These are phyloP conservation scores for Exophiala calicioides DNA, from an alignment of 2,329 filamentous ascomycete species.

Conservation along the genomic window DNA sequence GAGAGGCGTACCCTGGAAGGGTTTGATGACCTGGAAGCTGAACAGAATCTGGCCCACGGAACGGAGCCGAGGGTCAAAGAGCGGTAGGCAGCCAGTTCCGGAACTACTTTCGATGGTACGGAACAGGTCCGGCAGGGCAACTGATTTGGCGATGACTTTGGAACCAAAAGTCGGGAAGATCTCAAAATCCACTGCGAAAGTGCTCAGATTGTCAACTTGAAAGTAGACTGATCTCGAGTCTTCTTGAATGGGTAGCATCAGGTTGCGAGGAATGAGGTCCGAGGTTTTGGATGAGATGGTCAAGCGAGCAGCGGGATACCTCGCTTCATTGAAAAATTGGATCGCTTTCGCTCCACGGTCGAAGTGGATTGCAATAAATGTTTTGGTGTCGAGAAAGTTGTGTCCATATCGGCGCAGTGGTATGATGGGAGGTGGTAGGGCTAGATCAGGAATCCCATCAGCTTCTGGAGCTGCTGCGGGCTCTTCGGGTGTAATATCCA, in stretches of 20 bases:
- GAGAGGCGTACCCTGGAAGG: slow-evolving; percentile 85
- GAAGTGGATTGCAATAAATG: slow-evolving; percentile 90
- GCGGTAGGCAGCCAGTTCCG: slow-evolving; percentile 77
- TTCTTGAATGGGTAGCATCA: slow-evolving; percentile 93
- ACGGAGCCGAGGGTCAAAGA: slow-evolving; percentile 88
- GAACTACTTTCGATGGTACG: slow-evolving; percentile 72
- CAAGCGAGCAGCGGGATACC: slow-evolving; percentile 90
- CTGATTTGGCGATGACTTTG: slow-evolving; percentile 94
- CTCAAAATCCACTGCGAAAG: slow-evolving; percentile 94
- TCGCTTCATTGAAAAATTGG: slow-evolving; percentile 94
- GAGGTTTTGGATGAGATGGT: slow-evolving; percentile 97
- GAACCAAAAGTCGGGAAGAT: slow-evolving; percentile 97
- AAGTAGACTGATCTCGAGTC: slow-evolving; percentile 92
- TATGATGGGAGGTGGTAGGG: slow-evolving; percentile 92
- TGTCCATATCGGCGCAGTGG: slow-evolving; percentile 92
- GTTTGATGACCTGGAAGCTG: slow-evolving; percentile 93
- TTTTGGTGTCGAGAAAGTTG: slow-evolving; percentile 98
- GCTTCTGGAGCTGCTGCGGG: slow-evolving; percentile 39
- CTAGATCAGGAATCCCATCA: slow-evolving; percentile 88
- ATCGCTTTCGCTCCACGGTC: slow-evolving; percentile 76
- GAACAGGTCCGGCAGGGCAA: slow-evolving; percentile 86
- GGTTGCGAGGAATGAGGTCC: slow-evolving; percentile 93
- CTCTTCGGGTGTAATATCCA: slow-evolving; percentile 28
- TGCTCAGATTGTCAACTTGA: slow-evolving; percentile 89
- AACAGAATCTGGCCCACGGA: slow-evolving; percentile 94